Conservation (phyloP, 805 yeast genomes). For the Candida qinlingensis region DNA sequence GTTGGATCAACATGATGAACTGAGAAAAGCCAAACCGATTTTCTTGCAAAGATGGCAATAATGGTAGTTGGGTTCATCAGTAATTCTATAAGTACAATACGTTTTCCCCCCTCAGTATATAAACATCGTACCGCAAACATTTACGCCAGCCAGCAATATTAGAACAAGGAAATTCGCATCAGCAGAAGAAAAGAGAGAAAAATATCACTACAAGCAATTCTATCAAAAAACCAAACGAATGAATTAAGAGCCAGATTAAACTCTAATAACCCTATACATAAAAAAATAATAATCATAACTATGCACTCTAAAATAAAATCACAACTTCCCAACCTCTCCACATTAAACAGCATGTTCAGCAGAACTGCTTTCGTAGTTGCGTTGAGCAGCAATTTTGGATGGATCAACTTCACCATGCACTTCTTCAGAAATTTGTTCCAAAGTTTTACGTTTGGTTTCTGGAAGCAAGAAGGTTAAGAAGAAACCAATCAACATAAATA, state of each 20-base stretch:
- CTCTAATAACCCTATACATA: background rate
- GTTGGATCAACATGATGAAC: too few relatives aligned
- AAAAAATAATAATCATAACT: background rate
- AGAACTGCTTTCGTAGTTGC: conserved; percentile 13
- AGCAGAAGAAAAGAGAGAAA: background rate
- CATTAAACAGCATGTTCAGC: conserved; percentile 16
- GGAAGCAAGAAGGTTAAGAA: conserved; percentile 65
- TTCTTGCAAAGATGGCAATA: too few relatives aligned
- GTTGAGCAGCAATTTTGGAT: conserved; percentile 27
- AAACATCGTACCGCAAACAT: too few relatives aligned
- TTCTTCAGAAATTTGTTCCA: conserved; percentile 77
- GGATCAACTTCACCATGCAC: conserved; percentile 75
- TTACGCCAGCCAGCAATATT: too few relatives aligned
- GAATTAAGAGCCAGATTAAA: background rate
- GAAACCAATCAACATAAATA: conserved; percentile 83
- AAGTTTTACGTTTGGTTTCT: conserved; percentile 87
- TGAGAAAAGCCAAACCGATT: too few relatives aligned
- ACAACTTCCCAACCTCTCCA: background rate
- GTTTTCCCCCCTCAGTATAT: too few relatives aligned
- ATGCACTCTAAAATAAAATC: background rate
- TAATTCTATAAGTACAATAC: too few relatives aligned
- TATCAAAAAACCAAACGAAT: background rate
- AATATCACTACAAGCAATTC: background rate
- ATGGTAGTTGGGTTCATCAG: too few relatives aligned
- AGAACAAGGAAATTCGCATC: background rate